These are phyloP conservation scores for Achaetomium macrosporum DNA, from an alignment of 2,329 filamentous ascomycete species.

Conservation along the genomic window DNA sequence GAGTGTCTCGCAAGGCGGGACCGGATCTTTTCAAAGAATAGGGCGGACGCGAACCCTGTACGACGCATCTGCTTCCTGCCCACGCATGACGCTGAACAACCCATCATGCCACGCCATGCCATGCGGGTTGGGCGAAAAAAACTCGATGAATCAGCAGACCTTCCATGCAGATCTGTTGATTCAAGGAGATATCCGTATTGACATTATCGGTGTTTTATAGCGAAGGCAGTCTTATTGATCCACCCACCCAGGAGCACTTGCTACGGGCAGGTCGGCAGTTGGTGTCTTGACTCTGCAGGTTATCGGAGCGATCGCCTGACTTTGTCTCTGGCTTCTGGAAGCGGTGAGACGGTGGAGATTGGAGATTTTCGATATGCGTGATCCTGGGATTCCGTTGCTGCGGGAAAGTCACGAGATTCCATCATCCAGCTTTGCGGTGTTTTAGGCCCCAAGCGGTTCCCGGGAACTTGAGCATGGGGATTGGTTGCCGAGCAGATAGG, in stretches of 20 bases:
- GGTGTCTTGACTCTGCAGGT: neutral
- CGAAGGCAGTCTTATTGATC: neutral
- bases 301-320: neutral
- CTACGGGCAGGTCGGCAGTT: neutral
- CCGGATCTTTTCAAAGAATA: no score
- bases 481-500: conserved; percentile 12
- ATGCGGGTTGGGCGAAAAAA: neutral
- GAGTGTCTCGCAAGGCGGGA: no score
- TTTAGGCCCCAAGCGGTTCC: neutral
- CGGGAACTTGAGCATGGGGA: conserved; percentile 10
- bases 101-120: neutral
- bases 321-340: neutral
- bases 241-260: neutral
- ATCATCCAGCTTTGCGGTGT: neutral
- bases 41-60: no score
- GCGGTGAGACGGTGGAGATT: conserved; percentile 11
- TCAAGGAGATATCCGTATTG: neutral
- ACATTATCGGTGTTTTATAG: neutral
- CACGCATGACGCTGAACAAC: no score
- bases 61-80: no score
- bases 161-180: neutral
- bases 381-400: neutral
- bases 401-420: neutral
- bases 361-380: neutral
- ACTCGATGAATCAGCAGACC: neutral